These are phyloP conservation scores for Aspergillus cavernicola DNA, from an alignment of 495 filamentous ascomycete genomes.

Conservation along the genomic window DNA sequence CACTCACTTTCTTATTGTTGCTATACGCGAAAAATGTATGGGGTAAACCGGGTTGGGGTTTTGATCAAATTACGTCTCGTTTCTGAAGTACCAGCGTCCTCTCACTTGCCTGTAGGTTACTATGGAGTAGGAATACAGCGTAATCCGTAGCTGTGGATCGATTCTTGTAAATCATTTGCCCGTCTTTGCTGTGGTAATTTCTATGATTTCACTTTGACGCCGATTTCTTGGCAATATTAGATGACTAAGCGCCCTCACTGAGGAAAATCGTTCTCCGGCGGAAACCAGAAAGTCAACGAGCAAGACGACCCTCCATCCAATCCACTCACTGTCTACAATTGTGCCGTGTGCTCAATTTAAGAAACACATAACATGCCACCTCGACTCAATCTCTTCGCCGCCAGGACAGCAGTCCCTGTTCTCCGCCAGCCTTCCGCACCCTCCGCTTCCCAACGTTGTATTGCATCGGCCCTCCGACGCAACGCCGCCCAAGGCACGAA, in stretches of 20 bases:
- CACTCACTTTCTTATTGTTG: background rate
- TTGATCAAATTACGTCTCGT: too few relatives aligned
- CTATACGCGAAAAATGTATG: background rate
- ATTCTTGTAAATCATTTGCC: background rate
- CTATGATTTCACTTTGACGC: background rate
- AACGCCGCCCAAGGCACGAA: constrained; percentile 20
- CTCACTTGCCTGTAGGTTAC: too few relatives aligned
- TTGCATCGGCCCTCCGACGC: constrained; percentile 22
- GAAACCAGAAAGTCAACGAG: constrained; percentile 5
- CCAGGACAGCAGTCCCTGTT: constrained; percentile 31
- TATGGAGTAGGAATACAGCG: too few relatives aligned
- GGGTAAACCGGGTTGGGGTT: background rate
- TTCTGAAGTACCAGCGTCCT: too few relatives aligned
- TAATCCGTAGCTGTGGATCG: too few relatives aligned
- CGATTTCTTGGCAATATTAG: constrained; percentile 9
- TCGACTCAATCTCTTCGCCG: constrained; percentile 36
- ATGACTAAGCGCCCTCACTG: constrained; percentile 17
- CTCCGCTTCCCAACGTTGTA: constrained; percentile 22
- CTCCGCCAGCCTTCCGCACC: constrained; percentile 29
- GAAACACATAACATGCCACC: constrained; percentile 28
- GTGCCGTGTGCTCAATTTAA: background rate
- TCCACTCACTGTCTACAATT: constrained; percentile 8
- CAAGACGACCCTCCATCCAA: constrained; percentile 16
- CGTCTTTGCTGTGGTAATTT: background rate
- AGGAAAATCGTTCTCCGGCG: constrained; percentile 24